phyloP scores from a whole-genome alignment of 257 asterid genomes.

The Mentha longifolia region DNA sequence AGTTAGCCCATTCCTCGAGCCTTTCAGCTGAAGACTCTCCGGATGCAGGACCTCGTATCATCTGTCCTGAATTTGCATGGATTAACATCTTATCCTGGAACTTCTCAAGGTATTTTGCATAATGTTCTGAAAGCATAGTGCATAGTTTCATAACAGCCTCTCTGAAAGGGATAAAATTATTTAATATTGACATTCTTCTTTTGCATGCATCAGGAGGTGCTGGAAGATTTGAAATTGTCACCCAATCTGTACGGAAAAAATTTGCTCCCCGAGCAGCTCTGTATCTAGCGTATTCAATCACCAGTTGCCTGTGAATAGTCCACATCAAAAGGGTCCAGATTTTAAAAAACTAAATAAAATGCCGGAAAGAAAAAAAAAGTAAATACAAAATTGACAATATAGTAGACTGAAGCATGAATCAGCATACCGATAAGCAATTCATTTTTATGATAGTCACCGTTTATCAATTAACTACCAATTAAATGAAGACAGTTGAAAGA shows the following conservation, averaged over 20 bases:
- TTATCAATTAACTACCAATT: no score
- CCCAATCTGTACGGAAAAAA: conserved; percentile 77
- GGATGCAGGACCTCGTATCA: conserved; percentile 39
- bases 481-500: conserved; percentile 26
- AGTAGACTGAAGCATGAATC: conserved; percentile 25
- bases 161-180: conserved; percentile 54
- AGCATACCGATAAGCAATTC: conserved; percentile 28
- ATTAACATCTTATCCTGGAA: conserved; percentile 51
- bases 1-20: conserved; percentile 70
- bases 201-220: conserved; percentile 79
- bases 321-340: conserved; percentile 20
- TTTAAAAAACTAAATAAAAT: conserved; percentile 28
- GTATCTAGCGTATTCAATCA: conserved; percentile 73
- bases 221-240: conserved; percentile 74
- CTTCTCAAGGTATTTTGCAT: conserved; percentile 61
- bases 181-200: conserved; percentile 84
- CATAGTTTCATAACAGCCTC: conserved; percentile 75
- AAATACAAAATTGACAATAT: conserved; percentile 2
- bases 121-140: conserved; percentile 66
- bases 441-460: conserved; percentile 6
- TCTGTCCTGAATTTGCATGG: conserved; percentile 42
- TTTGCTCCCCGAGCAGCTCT: conserved; percentile 89
- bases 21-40: conserved; percentile 38
- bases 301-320: conserved; percentile 64
- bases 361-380: not conserved